Percentiles rank a stretch among this genome's conserved stretches.
Evolutionary conservation across 1,284 basidiomycete species (phyloP).

Genomic region (Melampsora occidentalis): DNA sequence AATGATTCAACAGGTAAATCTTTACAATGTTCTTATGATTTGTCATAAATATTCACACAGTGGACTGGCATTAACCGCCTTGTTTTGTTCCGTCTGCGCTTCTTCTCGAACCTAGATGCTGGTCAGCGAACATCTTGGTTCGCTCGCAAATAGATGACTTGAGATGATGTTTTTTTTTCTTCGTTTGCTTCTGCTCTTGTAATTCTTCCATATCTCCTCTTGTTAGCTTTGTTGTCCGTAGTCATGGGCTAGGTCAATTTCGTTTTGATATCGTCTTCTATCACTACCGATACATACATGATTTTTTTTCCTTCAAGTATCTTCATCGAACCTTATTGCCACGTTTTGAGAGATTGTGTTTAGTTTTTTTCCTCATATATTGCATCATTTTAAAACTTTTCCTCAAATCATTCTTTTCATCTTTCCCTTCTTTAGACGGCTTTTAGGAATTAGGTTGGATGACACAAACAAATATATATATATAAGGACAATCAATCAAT

Average conservation of each 20-base stretch:
- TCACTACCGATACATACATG: not conserved
- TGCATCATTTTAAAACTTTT: too few species aligned
- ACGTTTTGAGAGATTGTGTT: not conserved
- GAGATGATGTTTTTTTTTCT: conserved; percentile 7
- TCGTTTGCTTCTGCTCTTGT: conserved; percentile 8
- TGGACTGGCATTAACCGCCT: not conserved
- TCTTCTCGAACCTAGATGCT: not conserved
- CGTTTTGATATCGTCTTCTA: not conserved
- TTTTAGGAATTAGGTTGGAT: too few species aligned
- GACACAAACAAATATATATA: too few species aligned
- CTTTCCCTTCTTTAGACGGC: too few species aligned
- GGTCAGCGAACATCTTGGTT: conserved; percentile 36
- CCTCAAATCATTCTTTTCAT: too few species aligned
- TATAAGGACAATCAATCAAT: too few species aligned
- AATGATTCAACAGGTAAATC: conserved; percentile 20
- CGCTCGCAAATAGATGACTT: conserved; percentile 18
- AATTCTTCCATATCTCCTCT: conserved; percentile 1
- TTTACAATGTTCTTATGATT: not conserved
- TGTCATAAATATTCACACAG: too few species aligned
- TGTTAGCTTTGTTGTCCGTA: not conserved
- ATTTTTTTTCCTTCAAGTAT: not conserved
- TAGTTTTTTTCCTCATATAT: not conserved
- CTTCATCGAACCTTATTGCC: not conserved
- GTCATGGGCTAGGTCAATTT: not conserved
- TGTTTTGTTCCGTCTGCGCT: not conserved